Percentiles rank a stretch among this genome's conserved stretches.
Conservation (phyloP, 176 grass and related monocot genomes). For the Musa beccarii region DNA sequence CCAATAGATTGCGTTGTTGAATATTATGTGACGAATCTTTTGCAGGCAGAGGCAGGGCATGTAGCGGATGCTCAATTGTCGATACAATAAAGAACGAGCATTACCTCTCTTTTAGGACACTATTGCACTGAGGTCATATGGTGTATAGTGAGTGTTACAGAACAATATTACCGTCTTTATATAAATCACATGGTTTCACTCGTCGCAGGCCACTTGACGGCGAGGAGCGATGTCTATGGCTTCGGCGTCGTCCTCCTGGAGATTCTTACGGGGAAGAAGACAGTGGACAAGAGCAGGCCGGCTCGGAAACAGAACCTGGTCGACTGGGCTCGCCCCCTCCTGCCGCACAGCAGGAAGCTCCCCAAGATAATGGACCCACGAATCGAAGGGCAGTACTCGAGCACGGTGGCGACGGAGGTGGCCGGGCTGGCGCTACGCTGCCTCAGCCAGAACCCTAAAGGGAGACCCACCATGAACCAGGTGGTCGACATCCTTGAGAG, state of each 20-base stretch:
- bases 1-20: too few species aligned
- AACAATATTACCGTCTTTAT: neutral
- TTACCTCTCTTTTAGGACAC: neutral
- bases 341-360: neutral
- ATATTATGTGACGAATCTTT: too few species aligned
- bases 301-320: slow-evolving; percentile 1
- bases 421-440: neutral
- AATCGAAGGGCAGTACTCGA: slow-evolving; percentile 11
- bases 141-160: neutral
- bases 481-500: neutral
- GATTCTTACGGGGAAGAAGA: slow-evolving; percentile 2
- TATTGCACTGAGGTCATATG: neutral
- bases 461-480: slow-evolving; percentile 9
- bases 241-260: slow-evolving; percentile 17
- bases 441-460: slow-evolving; percentile 15
- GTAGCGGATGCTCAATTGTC: too few species aligned
- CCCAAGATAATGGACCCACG: slow-evolving; percentile 2
- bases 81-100: too few species aligned
- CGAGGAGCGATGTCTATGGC: slow-evolving; percentile 11
- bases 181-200: neutral
- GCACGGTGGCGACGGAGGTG: slow-evolving; percentile 2
- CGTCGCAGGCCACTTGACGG: slow-evolving; percentile 9
- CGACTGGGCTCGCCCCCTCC: neutral
- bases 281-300: slow-evolving; percentile 5
- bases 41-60: too few species aligned